Evolutionary conservation across 2,329 filamentous ascomycete genomes (phyloP).

Genomic region (Aureobasidium sp.): DNA sequence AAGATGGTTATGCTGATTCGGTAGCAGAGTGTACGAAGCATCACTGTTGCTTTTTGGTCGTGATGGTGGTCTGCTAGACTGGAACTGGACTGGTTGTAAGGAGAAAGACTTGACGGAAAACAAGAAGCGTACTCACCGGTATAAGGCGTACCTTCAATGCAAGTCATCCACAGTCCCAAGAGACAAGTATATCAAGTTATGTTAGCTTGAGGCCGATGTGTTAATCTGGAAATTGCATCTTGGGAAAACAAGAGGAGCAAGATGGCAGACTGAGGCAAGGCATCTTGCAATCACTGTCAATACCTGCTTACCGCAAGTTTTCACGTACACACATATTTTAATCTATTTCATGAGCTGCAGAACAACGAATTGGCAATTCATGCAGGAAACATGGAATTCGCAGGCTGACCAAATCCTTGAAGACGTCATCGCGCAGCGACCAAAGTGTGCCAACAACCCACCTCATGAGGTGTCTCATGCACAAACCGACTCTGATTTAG

Average conservation of each 20-base stretch:
- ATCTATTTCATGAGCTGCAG: neutral
- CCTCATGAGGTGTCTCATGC: neutral
- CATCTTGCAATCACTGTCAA: neutral
- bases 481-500: neutral
- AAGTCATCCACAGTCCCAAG: neutral
- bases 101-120: neutral
- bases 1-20: conserved; percentile 30
- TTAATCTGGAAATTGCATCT: neutral
- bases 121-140: neutral
- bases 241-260: neutral
- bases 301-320: neutral
- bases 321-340: neutral
- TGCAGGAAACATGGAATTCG: neutral
- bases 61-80: neutral
- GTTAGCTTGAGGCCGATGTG: neutral
- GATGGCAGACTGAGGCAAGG: neutral
- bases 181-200: neutral
- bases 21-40: conserved; percentile 7
- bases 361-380: neutral
- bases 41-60: neutral
- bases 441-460: neutral
- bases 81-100: neutral
- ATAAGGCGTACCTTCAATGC: neutral
- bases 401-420: neutral
- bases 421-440: neutral